Base-by-base conservation (phyloP, 176 grass and related monocot species). In the Musa beccarii region DNA sequence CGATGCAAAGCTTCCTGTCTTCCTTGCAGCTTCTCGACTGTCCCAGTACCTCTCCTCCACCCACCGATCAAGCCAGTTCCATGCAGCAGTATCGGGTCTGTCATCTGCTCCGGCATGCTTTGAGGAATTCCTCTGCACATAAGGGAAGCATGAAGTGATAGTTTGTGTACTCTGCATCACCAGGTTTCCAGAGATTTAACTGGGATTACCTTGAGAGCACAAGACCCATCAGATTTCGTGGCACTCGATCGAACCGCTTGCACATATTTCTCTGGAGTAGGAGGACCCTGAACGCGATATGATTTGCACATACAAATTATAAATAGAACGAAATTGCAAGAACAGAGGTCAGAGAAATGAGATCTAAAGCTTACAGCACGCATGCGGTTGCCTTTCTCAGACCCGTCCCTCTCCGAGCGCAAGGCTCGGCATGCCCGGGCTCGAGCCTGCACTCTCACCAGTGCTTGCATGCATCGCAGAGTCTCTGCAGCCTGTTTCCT, bases 381-480 rank as follows among this genome's bases (percentile, higher is more conserved):
- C 14, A 66, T 5, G 63, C 70, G 49, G 24, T n/a, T 17, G 14
- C 13, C 17, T 24, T 11, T 66, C 21, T 50, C 12, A 2, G 76
- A 43, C 61, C 83, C 61, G 63, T 17, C 19, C 3, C 76, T 77
- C 23, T 78, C 78, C 34, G 84, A 88, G 26, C 77, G 81, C 64
- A 80, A 84, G 9, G 72, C 81, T 3, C 92, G 82, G 13, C 53
- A 86, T 4, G 88, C 84, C 24, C 88, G 86, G 1, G 96, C 91
- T 14, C 88, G 86, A 50, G 86, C 56, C 80, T 99, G 96, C 51
- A 92, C 91, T 53, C 91, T 84, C 43, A 89, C 80, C 69, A 99
- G 86, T 8, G 96, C 91, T 51, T 95, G 84, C 96, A 99, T 99
- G 96, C 96, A 92, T 21, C 96, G 86, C 11, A 99, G 81, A 23